Evolutionary conservation across 1,284 basidiomycete species (phyloP).

Genomic region (Farysia itapuensis): DNA sequence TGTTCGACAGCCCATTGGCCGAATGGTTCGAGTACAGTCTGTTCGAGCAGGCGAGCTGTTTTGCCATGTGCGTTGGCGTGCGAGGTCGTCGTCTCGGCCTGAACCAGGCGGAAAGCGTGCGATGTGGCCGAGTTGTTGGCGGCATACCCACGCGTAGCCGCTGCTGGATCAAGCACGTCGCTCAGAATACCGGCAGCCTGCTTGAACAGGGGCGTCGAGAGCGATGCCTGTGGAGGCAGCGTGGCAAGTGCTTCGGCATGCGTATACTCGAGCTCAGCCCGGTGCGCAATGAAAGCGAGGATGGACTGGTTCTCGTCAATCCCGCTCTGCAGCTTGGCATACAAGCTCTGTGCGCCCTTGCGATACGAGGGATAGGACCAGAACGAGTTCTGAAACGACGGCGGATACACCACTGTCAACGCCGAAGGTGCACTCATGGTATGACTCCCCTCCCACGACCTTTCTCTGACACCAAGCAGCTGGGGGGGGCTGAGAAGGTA

Average conservation of each 20-base stretch:
- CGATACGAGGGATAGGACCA: conserved; percentile 56
- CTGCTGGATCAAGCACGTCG: conserved; percentile 15
- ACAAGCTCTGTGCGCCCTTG: conserved; percentile 42
- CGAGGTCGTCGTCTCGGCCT: conserved; percentile 31
- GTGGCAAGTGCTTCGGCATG: conserved; percentile 42
- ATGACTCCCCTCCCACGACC: no score
- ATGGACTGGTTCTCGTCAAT: conserved; percentile 54
- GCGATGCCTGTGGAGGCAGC: conserved; percentile 15
- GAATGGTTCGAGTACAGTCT: conserved; percentile 47
- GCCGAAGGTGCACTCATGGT: conserved; percentile 47
- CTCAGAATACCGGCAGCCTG: conserved; percentile 18
- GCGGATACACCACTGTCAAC: conserved; percentile 48
- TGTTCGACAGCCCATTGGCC: conserved; percentile 50
- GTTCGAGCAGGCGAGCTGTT: conserved; percentile 43
- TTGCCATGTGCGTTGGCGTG: conserved; percentile 44
- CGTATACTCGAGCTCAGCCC: conserved; percentile 47
- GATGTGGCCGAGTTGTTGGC: conserved; percentile 29
- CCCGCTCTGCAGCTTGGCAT: conserved; percentile 49
- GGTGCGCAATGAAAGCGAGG: conserved; percentile 46
- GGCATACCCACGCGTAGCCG: conserved; percentile 11
- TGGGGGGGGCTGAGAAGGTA: no score
- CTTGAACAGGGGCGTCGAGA: conserved; percentile 40
- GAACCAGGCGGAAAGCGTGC: conserved; percentile 35
- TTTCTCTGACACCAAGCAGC: no score
- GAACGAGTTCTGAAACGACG: conserved; percentile 50